These are phyloP conservation scores for Solanum pennellii DNA, from an alignment of 257 asterid genomes.

Conservation along the genomic window DNA sequence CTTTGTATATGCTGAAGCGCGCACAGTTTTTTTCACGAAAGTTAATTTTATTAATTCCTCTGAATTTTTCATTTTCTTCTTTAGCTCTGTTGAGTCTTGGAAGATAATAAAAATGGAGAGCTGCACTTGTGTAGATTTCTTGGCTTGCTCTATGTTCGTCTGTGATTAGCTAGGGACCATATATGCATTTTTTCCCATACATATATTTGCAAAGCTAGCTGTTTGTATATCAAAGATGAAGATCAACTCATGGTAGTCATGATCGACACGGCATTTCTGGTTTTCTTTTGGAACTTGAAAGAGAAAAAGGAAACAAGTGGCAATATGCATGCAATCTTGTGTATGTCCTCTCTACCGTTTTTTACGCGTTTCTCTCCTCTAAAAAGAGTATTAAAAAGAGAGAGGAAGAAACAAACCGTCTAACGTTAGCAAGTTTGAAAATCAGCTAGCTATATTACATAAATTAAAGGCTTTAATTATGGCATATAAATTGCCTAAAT, in stretches of 20 bases:
- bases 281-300: background rate
- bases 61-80: background rate
- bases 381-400: background rate
- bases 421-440: background rate
- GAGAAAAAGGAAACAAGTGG: constrained; percentile 26
- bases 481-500: background rate
- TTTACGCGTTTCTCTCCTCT: background rate
- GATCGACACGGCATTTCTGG: background rate
- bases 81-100: background rate
- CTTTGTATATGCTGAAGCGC: background rate
- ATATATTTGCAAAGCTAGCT: background rate
- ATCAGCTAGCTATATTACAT: background rate
- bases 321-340: constrained; percentile 37
- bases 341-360: background rate
- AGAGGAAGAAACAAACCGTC: background rate
- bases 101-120: background rate
- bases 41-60: background rate
- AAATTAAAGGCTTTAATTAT: background rate
- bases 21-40: background rate
- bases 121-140: background rate
- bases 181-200: background rate
- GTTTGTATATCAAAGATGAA: background rate
- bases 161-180: background rate
- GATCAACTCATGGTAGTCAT: background rate
- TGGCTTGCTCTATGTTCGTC: background rate